phyloP scores from a whole-genome alignment of 2,329 filamentous ascomycete species.

The Fusarium nodosum region DNA sequence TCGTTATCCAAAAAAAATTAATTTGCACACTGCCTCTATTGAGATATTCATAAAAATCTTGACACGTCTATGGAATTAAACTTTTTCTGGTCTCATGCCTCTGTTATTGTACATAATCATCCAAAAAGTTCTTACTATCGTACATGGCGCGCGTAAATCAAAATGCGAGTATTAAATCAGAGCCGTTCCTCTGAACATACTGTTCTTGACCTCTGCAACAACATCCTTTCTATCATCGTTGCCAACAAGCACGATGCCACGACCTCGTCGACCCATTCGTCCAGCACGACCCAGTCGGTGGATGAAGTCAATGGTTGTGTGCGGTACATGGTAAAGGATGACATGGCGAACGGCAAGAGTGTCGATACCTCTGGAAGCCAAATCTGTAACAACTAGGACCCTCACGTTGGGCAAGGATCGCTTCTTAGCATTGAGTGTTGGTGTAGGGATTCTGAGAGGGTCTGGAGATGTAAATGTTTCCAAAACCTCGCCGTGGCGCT shows the following conservation, averaged over 20 bases:
- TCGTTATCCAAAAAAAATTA: conserved; percentile 4
- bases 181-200: conserved; percentile 85
- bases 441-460: conserved; percentile 55
- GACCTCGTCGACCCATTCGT: conserved; percentile 89
- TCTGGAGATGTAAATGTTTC: conserved; percentile 75
- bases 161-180: conserved; percentile 68
- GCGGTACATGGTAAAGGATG: conserved; percentile 96
- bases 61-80: conserved; percentile 16
- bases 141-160: conserved; percentile 37
- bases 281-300: conserved; percentile 93
- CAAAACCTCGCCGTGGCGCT: conserved; percentile 82
- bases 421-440: conserved; percentile 53
- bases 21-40: conserved; percentile 17
- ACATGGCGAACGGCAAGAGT: conserved; percentile 92
- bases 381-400: conserved; percentile 93
- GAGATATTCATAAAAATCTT: conserved; percentile 31
- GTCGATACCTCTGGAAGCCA: conserved; percentile 93
- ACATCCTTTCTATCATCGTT: conserved; percentile 91
- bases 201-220: conserved; percentile 90
- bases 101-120: conserved; percentile 37
- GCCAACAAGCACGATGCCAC: conserved; percentile 90
- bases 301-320: conserved; percentile 98
- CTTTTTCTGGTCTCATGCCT: conserved; percentile 14
- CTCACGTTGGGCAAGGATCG: conserved; percentile 81
- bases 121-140: conserved; percentile 36